phyloP scores from a whole-genome alignment of 352 stramenopile species.

The Globisporangium okanoganense region DNA sequence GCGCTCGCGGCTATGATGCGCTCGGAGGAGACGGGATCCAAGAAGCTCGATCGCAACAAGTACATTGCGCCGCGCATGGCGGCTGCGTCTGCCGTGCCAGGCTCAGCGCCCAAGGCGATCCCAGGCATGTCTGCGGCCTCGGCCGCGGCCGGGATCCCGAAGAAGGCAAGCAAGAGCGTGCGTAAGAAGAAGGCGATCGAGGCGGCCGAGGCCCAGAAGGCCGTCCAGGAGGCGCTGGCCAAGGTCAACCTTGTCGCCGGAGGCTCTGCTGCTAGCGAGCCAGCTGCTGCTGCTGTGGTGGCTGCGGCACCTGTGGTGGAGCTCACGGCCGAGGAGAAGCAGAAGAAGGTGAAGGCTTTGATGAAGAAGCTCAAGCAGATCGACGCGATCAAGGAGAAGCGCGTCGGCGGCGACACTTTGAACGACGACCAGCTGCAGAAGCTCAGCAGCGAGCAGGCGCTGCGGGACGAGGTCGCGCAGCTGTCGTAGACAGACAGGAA shows the following conservation, averaged over 20 bases:
- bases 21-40: conserved; percentile 74
- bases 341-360: conserved; percentile 81
- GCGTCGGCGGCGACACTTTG: conserved; percentile 57
- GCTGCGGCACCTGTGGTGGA: conserved; percentile 16
- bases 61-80: conserved; percentile 52
- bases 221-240: conserved; percentile 54
- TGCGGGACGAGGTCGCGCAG: conserved; percentile 64
- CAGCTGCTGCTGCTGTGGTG: conserved; percentile 4
- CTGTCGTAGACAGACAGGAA: conserved; percentile 30
- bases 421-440: conserved; percentile 84
- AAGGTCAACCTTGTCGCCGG: conserved; percentile 26
- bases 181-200: conserved; percentile 86
- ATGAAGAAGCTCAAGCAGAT: conserved; percentile 90
- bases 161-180: conserved; percentile 78
- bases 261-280: conserved; percentile 3
- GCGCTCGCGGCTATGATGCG: conserved; percentile 93
- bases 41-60: conserved; percentile 85
- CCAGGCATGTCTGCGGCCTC: conserved; percentile 54
- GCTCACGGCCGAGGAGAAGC: conserved; percentile 73
- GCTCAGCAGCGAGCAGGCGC: conserved; percentile 53
- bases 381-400: conserved; percentile 77
- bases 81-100: conserved; percentile 29
- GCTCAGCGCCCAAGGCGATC: conserved; percentile 37
- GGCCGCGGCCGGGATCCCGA: conserved; percentile 19
- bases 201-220: conserved; percentile 56